These are phyloP conservation scores for Niebla homalea DNA, from an alignment of 495 filamentous ascomycete genomes.

Conservation along the genomic window DNA sequence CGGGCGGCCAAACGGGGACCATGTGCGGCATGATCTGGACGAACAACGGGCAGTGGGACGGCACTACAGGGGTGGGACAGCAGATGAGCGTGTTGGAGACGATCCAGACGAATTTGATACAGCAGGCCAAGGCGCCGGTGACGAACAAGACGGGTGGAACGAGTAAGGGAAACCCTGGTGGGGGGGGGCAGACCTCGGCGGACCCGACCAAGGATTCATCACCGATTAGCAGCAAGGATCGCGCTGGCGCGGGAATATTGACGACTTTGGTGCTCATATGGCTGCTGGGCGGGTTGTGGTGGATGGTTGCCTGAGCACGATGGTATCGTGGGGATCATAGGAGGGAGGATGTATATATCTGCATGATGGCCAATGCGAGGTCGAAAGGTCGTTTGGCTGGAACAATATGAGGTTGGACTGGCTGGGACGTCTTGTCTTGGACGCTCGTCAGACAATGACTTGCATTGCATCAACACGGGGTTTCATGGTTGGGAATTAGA, in stretches of 20 bases:
- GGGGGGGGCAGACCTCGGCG: conserved; percentile 34
- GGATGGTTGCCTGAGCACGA: conserved; percentile 24
- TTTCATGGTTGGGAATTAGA: no score
- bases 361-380: no score
- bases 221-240: conserved; percentile 36
- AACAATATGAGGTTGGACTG: no score
- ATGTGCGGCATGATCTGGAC: conserved; percentile 59
- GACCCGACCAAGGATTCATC: conserved; percentile 12
- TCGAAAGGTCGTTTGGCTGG: no score
- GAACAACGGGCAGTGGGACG: conserved; percentile 34
- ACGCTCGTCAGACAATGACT: no score
- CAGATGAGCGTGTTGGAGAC: conserved; percentile 60
- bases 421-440: no score
- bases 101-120: conserved; percentile 48
- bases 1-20: conserved; percentile 38
- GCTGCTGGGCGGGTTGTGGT: conserved; percentile 31
- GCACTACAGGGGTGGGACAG: conserved; percentile 47
- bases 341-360: no score
- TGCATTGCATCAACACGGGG: no score
- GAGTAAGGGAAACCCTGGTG: conserved; percentile 55
- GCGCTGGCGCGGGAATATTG: conserved; percentile 46
- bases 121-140: conserved; percentile 36
- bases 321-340: not conserved
- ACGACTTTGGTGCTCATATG: conserved; percentile 33
- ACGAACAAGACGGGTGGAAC: conserved; percentile 59